Percentiles rank a stretch among this genome's conserved stretches.
phyloP scores from a whole-genome alignment of 768 basidiomycete species.

The Guyanaporus albipodus region DNA sequence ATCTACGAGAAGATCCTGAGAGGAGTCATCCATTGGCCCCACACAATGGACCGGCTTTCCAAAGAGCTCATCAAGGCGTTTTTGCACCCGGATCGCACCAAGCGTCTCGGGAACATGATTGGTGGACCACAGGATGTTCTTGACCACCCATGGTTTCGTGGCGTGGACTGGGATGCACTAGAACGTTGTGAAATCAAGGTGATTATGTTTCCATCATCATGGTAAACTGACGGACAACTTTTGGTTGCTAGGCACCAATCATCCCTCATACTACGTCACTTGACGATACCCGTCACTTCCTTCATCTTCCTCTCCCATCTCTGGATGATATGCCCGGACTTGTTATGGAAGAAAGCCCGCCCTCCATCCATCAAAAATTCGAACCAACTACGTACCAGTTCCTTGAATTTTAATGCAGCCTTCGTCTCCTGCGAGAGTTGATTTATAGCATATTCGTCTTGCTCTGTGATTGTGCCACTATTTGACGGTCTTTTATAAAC shows the following conservation, averaged over 20 bases:
- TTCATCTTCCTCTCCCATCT: constrained; percentile 72
- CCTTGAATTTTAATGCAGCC: constrained; percentile 58
- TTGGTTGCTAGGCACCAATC: constrained; percentile 66
- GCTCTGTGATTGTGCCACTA: constrained; percentile 4
- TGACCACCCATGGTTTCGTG: constrained; percentile 92
- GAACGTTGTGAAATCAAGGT: constrained; percentile 85
- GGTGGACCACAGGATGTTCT: constrained; percentile 90
- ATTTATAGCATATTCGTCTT: constrained; percentile 29
- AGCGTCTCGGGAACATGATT: constrained; percentile 89
- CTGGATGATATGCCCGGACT: constrained; percentile 80
- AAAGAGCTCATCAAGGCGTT: constrained; percentile 86
- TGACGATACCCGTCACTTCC: constrained; percentile 85
- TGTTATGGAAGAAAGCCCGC: constrained; percentile 56
- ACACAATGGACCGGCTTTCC: constrained; percentile 83
- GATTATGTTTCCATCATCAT: constrained; percentile 25
- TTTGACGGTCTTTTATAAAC: neutral
- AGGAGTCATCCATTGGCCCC: constrained; percentile 88
- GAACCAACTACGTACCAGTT: constrained; percentile 70
- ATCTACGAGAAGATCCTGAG: constrained; percentile 97
- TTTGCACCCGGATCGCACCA: constrained; percentile 86
- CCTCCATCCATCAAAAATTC: constrained; percentile 57
- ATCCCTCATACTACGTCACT: constrained; percentile 75
- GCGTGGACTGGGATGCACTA: constrained; percentile 88
- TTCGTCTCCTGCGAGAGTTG: constrained; percentile 10
- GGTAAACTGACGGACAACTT: neutral